phyloP scores from a whole-genome alignment of 495 filamentous ascomycete species.

The Penicillium maclennaniae region DNA sequence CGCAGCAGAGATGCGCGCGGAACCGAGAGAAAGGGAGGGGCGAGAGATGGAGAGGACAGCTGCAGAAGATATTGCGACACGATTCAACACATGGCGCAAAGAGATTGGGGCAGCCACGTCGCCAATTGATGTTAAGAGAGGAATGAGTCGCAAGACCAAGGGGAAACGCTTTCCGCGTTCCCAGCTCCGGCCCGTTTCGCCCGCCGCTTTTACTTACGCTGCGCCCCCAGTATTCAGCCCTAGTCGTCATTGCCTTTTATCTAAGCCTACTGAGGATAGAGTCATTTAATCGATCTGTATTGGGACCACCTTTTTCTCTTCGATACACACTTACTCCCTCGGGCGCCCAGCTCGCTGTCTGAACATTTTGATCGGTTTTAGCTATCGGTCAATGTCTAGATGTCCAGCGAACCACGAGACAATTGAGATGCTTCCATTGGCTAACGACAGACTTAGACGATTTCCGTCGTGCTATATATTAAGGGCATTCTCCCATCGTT shows the following conservation, averaged over 20 bases:
- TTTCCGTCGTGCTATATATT: too few relatives aligned
- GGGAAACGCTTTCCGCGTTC: conserved; percentile 12
- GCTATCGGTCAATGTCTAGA: too few relatives aligned
- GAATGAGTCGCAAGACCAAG: conserved; percentile 8
- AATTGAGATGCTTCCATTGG: too few relatives aligned
- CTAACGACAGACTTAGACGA: too few relatives aligned
- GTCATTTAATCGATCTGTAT: background rate
- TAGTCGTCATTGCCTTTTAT: background rate
- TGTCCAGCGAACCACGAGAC: too few relatives aligned
- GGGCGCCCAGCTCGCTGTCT: too few relatives aligned
- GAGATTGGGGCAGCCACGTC: background rate
- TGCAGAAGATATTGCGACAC: background rate
- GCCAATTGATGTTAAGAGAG: conserved; percentile 8
- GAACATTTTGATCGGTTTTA: too few relatives aligned
- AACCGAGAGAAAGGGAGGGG: conserved; percentile 4
- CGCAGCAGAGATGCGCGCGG: background rate
- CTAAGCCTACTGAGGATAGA: background rate
- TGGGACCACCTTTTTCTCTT: too few relatives aligned
- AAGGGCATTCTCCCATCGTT: too few relatives aligned
- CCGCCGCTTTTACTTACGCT: conserved; percentile 9
- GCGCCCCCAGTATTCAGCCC: background rate
- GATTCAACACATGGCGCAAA: conserved; percentile 6
- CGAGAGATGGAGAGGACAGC: background rate
- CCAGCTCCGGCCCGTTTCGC: conserved; percentile 6
- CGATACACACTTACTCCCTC: too few relatives aligned